Evolutionary conservation across 1,139 yeast species (phyloP), one percentile per base, ranked within the genome.

Genomic region (Sugiyamaella neomexicana): DNA sequence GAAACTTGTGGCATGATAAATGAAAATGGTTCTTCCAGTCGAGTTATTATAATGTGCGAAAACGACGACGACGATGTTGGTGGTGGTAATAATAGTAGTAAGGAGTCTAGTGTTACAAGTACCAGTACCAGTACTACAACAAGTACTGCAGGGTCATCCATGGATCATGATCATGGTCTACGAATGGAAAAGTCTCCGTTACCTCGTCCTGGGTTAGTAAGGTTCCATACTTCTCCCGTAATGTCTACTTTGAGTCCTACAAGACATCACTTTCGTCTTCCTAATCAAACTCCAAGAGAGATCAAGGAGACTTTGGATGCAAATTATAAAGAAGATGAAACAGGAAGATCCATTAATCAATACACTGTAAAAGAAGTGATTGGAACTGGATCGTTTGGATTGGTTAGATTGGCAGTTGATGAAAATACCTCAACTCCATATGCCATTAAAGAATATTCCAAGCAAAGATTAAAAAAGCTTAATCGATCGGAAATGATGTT

Each of bases 321-420:
- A 42, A 62, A 62, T 27, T 59, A 62, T 52, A 59, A 62, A 16
- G 68, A 69, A 45, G 72, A 70, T 50, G 71, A 68, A 20, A 65
- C 66, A 2, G 71, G 72, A 17, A 55, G 59, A 25, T 62, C 62
- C 37, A 62, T 74, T 36, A 74, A 74, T 58, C 76, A 75, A 62
- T 93, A 90, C 69, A 76, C 78, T 53, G 75, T 91, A 12, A 72
- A 80, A 39, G 77, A 79, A 42, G 78, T 85, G 1, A 75, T 91
- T 49, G 98, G 98, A 0, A 82, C 85, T 61, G 98, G 98, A 0
- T 84, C 96, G 0, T 91, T 89, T 68, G 98, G 98, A 1, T 81
- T 85, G 0, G 98, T 93, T 2, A 86, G 93, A 63, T 80, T 89
- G 5, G 97, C 95, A 0, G 67, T 83, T 10, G 97, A 91, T 68